Conservation (phyloP, 768 basidiomycete genomes). For the Pleurotus giganteus region DNA sequence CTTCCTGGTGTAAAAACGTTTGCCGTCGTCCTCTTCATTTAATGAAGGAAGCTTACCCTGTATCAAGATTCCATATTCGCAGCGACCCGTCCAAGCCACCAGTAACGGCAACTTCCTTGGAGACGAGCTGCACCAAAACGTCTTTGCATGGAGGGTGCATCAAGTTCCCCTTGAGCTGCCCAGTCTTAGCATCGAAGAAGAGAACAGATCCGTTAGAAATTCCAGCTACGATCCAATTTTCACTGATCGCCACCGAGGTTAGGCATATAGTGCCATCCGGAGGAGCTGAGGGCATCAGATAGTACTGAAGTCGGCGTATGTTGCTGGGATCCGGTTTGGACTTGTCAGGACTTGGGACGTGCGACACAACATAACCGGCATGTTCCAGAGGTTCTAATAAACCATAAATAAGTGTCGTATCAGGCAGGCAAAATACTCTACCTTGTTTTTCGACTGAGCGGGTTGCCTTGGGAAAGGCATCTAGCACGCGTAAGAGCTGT, state of each 20-base stretch:
- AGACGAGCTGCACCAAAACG: not conserved
- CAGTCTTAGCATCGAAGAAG: not conserved
- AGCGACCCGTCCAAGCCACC: not conserved
- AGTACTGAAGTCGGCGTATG: not conserved
- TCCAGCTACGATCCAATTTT: not conserved
- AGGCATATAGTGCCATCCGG: not conserved
- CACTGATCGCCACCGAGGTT: not conserved
- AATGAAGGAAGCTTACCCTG: not conserved
- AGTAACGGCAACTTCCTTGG: not conserved
- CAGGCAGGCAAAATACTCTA: too few species aligned
- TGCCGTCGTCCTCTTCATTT: not conserved
- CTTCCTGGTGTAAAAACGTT: not conserved
- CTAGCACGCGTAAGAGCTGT: not conserved
- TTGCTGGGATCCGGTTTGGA: not conserved
- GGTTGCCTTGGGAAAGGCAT: not conserved
- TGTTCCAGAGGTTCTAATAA: not conserved
- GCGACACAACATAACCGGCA: not conserved
- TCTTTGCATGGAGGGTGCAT: not conserved
- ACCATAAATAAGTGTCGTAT: too few species aligned
- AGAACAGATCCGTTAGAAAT: not conserved
- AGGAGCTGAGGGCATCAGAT: not conserved
- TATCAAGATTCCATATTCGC: not conserved
- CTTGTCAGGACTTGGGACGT: not conserved
- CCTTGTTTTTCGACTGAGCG: not conserved
- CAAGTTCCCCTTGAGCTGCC: not conserved